phyloP scores from a whole-genome alignment of 164 flowering plant species.

The Euptelea pleiosperma region DNA sequence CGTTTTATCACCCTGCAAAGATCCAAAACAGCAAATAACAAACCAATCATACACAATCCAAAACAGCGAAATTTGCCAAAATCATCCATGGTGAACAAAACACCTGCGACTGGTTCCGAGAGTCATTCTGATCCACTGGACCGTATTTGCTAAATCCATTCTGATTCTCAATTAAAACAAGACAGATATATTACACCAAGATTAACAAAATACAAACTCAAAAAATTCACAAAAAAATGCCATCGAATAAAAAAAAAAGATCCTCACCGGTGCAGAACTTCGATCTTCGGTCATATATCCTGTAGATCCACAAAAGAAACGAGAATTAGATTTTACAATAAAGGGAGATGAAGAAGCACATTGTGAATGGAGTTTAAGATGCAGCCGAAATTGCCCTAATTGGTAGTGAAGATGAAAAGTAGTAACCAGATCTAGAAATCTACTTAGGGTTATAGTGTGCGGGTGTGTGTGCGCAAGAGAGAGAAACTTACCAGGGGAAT shows the following conservation, averaged over 20 bases:
- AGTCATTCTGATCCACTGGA: slow-evolving; percentile 8
- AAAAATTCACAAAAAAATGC: neutral
- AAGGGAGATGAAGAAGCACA: too few relatives aligned
- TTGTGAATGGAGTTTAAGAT: too few relatives aligned
- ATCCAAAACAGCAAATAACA: neutral
- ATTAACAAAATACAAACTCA: neutral
- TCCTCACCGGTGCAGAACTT: slow-evolving; percentile 28
- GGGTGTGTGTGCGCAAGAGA: neutral
- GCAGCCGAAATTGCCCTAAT: too few relatives aligned
- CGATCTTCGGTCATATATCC: slow-evolving; percentile 33
- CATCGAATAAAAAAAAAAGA: slow-evolving; percentile 3
- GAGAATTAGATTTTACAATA: slow-evolving; percentile 4
- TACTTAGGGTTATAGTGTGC: neutral
- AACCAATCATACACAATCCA: neutral
- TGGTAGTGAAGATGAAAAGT: too few relatives aligned
- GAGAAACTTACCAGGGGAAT: slow-evolving; percentile 32
- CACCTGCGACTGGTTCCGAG: slow-evolving; percentile 33
- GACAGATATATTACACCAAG: neutral
- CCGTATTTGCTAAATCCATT: slow-evolving; percentile 20
- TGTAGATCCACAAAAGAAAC: slow-evolving; percentile 24
- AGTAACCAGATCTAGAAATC: too few relatives aligned
- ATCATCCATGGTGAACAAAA: neutral
- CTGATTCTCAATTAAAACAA: slow-evolving; percentile 18
- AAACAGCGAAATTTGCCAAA: neutral
- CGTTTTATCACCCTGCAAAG: slow-evolving; percentile 39